phyloP scores from a whole-genome alignment of 2,329 filamentous ascomycete genomes.

The Herpotrichia juniperi region DNA sequence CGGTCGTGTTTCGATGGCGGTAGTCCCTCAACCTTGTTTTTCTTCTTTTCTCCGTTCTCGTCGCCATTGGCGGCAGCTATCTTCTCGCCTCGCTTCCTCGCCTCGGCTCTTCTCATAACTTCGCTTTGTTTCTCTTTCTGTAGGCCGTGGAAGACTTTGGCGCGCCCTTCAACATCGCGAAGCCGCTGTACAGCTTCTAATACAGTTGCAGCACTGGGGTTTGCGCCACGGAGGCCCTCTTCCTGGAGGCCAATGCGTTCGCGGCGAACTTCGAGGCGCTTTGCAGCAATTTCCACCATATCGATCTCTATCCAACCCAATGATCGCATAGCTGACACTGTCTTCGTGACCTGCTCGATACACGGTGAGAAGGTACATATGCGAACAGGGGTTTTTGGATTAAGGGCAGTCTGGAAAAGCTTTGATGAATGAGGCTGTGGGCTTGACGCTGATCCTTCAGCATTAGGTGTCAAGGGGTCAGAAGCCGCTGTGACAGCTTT shows the following conservation, averaged over 20 bases:
- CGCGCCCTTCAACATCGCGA: conserved; percentile 72
- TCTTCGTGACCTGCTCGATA: conserved; percentile 92
- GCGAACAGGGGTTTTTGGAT: conserved; percentile 73
- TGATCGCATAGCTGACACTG: conserved; percentile 78
- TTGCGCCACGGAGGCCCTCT: conserved; percentile 71
- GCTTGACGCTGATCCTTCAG: conserved; percentile 14
- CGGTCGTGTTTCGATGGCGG: conserved; percentile 40
- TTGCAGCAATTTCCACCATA: conserved; percentile 88
- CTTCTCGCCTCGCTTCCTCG: conserved; percentile 38
- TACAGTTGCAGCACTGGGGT: conserved; percentile 73
- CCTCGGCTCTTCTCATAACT: conserved; percentile 50
- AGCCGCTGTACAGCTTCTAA: conserved; percentile 78
- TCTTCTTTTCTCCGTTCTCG: conserved; percentile 22
- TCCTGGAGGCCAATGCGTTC: conserved; percentile 77
- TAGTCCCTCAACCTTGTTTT: conserved; percentile 25
- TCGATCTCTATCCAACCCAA: conserved; percentile 90
- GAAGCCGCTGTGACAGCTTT: conserved; percentile 29
- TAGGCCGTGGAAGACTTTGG: conserved; percentile 66
- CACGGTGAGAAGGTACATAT: conserved; percentile 97
- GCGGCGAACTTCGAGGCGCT: conserved; percentile 78
- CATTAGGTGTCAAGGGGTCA: conserved; percentile 50
- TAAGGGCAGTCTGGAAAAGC: conserved; percentile 61
- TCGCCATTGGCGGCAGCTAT: conserved; percentile 32
- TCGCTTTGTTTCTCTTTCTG: conserved; percentile 49
- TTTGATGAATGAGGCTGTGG: conserved; percentile 7